Base-by-base conservation (phyloP, 1,284 basidiomycete species). In the Ustilago bromivora region DNA sequence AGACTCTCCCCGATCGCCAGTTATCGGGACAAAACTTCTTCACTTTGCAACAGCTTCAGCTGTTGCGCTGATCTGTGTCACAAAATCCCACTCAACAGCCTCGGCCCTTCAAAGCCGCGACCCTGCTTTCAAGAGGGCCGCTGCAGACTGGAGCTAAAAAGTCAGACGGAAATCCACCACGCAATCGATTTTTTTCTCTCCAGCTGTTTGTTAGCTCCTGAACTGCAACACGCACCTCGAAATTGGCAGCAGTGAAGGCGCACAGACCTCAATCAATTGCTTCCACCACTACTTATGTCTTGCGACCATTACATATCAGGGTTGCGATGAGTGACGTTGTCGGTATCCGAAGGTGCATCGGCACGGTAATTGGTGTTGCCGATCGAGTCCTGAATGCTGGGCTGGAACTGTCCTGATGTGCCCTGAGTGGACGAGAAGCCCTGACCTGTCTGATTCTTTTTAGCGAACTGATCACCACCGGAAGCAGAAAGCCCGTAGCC, bases 401-500 rank as follows among this genome's bases (percentile, higher is more conserved):
- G 73, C 56, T 76, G 32, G 40, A 76, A 71, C 40, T 76, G 73
- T 36, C 73, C 73, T 12, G 47, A 66, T 8, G 63, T 59, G 5
- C 34, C n/a, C 31, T 62, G 49, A 1, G 59, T 62, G 32, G 71
- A 73, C 15, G 64, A 66, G 64, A 76, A 76, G 36, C 73, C 73
- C 15, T 68, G 65, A 17, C 73, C 73, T 1, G 73, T 76, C 56
- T 76, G 73, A 47, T 76, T 76, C 60, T 68, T 68, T 12, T 59
- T 66, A 0, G 73, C 57, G 43, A 76, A 76, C 35, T 76, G 68
- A 53, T 76, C 73, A 4, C 73, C 68, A 10, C 68, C 73, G 2
- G 73, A 76, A 12, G 65, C 68, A 9, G 73, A 76, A 7, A 66
- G 61, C 10, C 73, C 73, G 52, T 76, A 76, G 32, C 68, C 73